Percentiles rank a stretch among this genome's conserved stretches.
These are phyloP conservation scores for Endoconidiophora laricicola DNA, from an alignment of 2,329 filamentous ascomycete species.

Conservation along the genomic window DNA sequence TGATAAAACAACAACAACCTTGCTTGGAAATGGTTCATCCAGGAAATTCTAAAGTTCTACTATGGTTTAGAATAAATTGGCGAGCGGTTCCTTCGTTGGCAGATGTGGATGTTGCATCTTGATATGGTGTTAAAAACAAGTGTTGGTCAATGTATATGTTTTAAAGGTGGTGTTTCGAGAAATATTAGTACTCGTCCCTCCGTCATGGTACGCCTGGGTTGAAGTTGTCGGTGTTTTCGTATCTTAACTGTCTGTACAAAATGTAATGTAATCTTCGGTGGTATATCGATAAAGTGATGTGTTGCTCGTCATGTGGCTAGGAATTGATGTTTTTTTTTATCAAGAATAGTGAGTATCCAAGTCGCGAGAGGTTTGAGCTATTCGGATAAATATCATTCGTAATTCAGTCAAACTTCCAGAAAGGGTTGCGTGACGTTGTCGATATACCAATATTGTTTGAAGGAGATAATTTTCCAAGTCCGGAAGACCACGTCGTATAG, in stretches of 20 bases:
- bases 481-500: no score
- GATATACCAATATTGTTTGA: background rate
- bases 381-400: background rate
- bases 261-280: background rate
- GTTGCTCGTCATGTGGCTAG: no score
- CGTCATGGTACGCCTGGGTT: conserved; percentile 6
- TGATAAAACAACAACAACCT: conserved; percentile 5
- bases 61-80: background rate
- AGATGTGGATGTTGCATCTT: conserved; percentile 4
- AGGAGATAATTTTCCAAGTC: background rate
- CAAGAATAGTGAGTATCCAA: background rate
- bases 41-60: background rate
- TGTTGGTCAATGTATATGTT: background rate
- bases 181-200: conserved; percentile 4
- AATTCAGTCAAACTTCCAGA: background rate
- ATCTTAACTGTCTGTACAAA: background rate
- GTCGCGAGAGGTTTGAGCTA: conserved; percentile 8
- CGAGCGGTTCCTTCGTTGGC: conserved; percentile 3
- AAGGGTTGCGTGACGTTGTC: background rate
- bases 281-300: background rate
- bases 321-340: background rate
- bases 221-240: background rate
- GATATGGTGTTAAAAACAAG: conserved; percentile 2
- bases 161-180: background rate
- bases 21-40: conserved; percentile 1